Percentiles rank a stretch among this genome's conserved stretches.
These are phyloP conservation scores for Meyerozyma smithsonii DNA, from an alignment of 1,139 yeast genomes.

Conservation along the genomic window DNA sequence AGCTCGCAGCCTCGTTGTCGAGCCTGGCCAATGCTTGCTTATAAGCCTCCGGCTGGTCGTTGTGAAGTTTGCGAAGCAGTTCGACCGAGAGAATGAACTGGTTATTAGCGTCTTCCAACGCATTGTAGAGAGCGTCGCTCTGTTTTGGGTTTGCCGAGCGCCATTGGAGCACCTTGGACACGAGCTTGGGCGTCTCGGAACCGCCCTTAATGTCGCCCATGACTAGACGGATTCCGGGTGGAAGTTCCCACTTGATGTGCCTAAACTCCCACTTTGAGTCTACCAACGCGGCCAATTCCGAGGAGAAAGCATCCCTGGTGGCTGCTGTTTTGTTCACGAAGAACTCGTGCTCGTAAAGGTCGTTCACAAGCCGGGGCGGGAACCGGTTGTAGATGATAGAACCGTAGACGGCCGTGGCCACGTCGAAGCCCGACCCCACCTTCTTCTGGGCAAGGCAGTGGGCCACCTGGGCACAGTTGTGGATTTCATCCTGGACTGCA, in stretches of 20 bases:
- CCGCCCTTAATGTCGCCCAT: slow-evolving; percentile 96
- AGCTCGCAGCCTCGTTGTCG: slow-evolving; percentile 6
- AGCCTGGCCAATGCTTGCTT: slow-evolving; percentile 7
- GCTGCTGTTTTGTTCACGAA: not conserved
- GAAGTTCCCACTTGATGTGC: slow-evolving; percentile 54
- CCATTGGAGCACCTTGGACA: slow-evolving; percentile 74
- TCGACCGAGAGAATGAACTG: slow-evolving; percentile 47
- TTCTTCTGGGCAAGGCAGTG: slow-evolving; percentile 94
- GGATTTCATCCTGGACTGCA: slow-evolving; percentile 35
- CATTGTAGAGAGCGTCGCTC: slow-evolving; percentile 48
- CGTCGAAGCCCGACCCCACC: slow-evolving; percentile 95
- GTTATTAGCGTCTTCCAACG: slow-evolving; percentile 56
- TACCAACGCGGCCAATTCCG: slow-evolving; percentile 32
- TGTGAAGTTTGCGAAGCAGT: slow-evolving; percentile 30
- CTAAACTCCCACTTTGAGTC: slow-evolving; percentile 57
- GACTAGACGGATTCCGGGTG: slow-evolving; percentile 59
- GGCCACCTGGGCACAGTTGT: slow-evolving; percentile 81
- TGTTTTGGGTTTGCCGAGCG: slow-evolving; percentile 45
- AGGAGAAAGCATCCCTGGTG: not conserved
- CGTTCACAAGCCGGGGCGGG: slow-evolving; percentile 46
- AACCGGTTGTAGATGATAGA: slow-evolving; percentile 80
- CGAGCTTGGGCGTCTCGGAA: slow-evolving; percentile 89
- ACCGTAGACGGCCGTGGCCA: slow-evolving; percentile 92
- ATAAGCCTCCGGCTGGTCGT: slow-evolving; percentile 19
- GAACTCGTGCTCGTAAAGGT: slow-evolving; percentile 24